Evolutionary conservation across 2,329 filamentous ascomycete genomes (phyloP), one percentile per base, ranked within the genome.

Genomic region (Mollisiaceae sp.): DNA sequence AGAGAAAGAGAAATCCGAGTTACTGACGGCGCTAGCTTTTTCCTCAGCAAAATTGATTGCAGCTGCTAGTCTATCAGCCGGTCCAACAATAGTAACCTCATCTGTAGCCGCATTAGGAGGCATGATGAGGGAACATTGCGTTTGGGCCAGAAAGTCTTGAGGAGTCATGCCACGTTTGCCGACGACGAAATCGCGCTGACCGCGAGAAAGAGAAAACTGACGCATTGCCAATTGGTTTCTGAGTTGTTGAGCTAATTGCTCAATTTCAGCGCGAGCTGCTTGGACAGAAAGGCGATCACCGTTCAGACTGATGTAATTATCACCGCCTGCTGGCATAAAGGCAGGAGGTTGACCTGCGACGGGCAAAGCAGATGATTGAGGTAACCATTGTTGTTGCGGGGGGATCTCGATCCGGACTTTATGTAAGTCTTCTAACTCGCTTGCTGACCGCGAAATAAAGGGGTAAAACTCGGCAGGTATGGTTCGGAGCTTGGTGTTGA

Each of bases 401-500:
- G 95, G 95, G 56, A 99, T 89, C 64, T 91, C 87, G 69, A 99
- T 85, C 76, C 91, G 90, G 41, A 97, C 83, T 67, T 92, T 91
- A 68, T 90, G 90, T 67, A 86, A 86, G 66, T 88, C 81, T 78
- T 94, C 91, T 60, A 97, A 83, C 43, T 85, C 85, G 69, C 86
- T 83, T 63, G 92, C 80, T 59, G 90, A 87, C 58, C 93, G 93
- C 27, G 93, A 90, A 77, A 99, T 90, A 82, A 99, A 99, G 60
- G 94, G 94, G 79, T 95, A 99, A 79, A 95, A 96, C 77, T 97
- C 93, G 32, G 93, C 87, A 8, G 95, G 94, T 66, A 99, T 90
- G 58, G 89, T 89, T 78, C 90, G 92, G 70, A 99, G 80, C 73
- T 91, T 92, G 64, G 93, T 85, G 79, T 87, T 95, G 75, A 94